A percentile compares a stretch with the other conserved stretches of the same genome.
These are phyloP conservation scores for Chernovozyma sophiae-reginae DNA, from an alignment of 1,139 yeast species.

Conservation along the genomic window DNA sequence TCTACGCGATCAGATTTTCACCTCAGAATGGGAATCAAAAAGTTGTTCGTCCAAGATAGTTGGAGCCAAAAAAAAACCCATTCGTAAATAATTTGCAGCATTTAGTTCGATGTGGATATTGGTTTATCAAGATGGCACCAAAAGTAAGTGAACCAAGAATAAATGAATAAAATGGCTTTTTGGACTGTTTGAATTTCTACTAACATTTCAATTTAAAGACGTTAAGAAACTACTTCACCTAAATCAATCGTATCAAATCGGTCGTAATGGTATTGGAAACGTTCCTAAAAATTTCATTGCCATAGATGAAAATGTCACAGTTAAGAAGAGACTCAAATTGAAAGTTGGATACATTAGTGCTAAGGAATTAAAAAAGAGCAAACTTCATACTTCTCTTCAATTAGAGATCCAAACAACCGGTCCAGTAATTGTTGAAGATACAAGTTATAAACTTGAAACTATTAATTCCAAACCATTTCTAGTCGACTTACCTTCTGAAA, in stretches of 20 bases:
- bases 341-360: not conserved
- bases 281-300: conserved; percentile 3
- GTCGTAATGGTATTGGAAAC: not conserved
- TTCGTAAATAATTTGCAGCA: not conserved
- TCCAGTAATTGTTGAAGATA: conserved; percentile 1
- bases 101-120: conserved; percentile 2
- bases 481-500: not conserved
- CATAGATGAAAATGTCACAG: conserved; percentile 1
- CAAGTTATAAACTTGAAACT: not conserved
- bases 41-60: conserved; percentile 2
- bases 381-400: conserved; percentile 2
- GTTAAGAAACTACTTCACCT: not conserved
- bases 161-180: too few relatives aligned
- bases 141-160: conserved; percentile 1
- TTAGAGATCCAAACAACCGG: conserved; percentile 3
- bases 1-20: not conserved
- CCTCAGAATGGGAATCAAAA: not conserved
- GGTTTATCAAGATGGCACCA: not conserved
- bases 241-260: conserved; percentile 3
- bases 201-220: too few relatives aligned
- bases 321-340: conserved; percentile 1
- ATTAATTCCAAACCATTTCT: not conserved
- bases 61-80: too few relatives aligned
- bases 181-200: too few relatives aligned
- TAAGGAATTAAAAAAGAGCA: not conserved